Evolutionary conservation across 768 basidiomycete genomes (phyloP).

Genomic region (Termitomyces sp.): DNA sequence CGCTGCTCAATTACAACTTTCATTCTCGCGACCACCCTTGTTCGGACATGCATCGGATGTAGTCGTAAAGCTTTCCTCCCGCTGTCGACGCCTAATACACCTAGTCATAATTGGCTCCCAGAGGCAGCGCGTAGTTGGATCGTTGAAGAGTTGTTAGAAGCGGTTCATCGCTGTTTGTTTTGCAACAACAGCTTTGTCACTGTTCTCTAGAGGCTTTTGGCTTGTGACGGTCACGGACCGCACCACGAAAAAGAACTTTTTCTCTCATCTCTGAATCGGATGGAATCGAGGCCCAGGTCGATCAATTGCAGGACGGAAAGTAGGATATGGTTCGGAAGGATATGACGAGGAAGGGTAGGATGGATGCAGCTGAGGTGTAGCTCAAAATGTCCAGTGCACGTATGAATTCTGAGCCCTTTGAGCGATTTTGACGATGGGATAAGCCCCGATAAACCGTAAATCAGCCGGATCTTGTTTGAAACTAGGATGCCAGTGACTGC

Average conservation of each 20-base stretch:
- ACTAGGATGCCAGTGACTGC: too few species aligned
- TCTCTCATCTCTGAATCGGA: neutral
- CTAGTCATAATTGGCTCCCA: constrained; percentile 41
- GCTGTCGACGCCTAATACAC: constrained; percentile 31
- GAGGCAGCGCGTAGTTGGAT: constrained; percentile 55
- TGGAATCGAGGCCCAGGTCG: too few species aligned
- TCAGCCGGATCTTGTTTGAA: too few species aligned
- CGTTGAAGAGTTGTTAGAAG: constrained; percentile 61
- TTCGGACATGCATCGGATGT: constrained; percentile 80
- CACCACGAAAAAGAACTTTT: too few species aligned
- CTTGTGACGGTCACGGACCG: too few species aligned
- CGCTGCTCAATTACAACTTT: constrained; percentile 82
- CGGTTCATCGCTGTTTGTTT: constrained; percentile 65
- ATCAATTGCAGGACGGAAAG: neutral
- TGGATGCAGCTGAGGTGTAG: neutral
- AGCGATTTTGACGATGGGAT: too few species aligned
- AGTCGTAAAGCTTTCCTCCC: constrained; percentile 76
- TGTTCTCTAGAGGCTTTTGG: constrained; percentile 33
- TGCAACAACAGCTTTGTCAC: constrained; percentile 65
- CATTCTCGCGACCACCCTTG: constrained; percentile 72
- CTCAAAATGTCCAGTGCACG: neutral
- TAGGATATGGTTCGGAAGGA: neutral
- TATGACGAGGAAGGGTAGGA: neutral
- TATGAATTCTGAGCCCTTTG: too few species aligned
- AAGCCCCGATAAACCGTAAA: too few species aligned